Conservation (phyloP, 306 rosid species). For the Prunus dulcis region DNA sequence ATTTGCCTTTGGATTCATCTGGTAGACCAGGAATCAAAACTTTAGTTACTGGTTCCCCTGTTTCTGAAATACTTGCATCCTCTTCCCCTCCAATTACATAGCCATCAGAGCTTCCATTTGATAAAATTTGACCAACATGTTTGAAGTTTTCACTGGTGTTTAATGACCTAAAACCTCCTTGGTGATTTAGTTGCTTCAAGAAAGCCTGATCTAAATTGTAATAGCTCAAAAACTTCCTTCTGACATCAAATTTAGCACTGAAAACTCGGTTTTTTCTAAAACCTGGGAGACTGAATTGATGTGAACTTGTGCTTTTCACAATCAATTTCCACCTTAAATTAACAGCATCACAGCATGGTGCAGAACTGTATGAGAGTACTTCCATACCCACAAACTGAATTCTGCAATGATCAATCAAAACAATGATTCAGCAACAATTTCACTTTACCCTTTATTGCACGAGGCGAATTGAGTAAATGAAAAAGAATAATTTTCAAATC, state of each 20-base stretch:
- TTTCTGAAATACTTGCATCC: constrained; percentile 46
- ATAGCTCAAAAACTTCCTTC: constrained; percentile 27
- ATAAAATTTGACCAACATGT: constrained; percentile 32
- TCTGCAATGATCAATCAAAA: constrained; percentile 34
- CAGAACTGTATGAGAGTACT: constrained; percentile 51
- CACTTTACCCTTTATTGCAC: constrained; percentile 7
- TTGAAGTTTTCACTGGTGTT: constrained; percentile 20
- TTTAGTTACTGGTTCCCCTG: constrained; percentile 37
- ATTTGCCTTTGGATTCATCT: constrained; percentile 55
- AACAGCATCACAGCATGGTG: constrained; percentile 45
- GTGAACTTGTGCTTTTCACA: constrained; percentile 36
- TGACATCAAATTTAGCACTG: constrained; percentile 24
- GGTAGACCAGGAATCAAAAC: constrained; percentile 73
- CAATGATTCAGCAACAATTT: constrained; percentile 24
- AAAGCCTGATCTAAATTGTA: constrained; percentile 19
- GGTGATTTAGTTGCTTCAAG: constrained; percentile 4
- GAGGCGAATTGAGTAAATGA: background rate
- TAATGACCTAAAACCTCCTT: constrained; percentile 17
- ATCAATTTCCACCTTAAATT: constrained; percentile 37
- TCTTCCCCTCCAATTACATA: constrained; percentile 63
- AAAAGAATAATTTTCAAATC: background rate
- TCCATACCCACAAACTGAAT: constrained; percentile 53
- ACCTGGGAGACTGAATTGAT: constrained; percentile 32
- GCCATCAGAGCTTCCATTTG: constrained; percentile 56
- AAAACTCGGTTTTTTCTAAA: constrained; percentile 30